phyloP scores from a whole-genome alignment of 768 basidiomycete species.

The Lactarius akahatsu region DNA sequence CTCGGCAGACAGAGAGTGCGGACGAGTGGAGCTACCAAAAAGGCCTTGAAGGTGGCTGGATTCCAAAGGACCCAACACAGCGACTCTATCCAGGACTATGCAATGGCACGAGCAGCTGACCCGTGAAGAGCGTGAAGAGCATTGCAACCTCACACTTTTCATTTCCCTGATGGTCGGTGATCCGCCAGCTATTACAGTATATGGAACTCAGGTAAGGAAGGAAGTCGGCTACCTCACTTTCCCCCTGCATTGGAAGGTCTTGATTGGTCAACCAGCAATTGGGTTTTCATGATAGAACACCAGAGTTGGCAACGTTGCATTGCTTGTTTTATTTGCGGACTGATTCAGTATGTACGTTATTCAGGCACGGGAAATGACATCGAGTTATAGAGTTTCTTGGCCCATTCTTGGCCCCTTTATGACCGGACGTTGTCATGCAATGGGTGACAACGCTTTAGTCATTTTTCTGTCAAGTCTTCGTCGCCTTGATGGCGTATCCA shows the following conservation, averaged over 20 bases:
- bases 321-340: neutral
- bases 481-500: neutral
- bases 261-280: neutral
- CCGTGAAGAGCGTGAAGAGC: neutral
- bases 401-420: neutral
- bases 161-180: neutral
- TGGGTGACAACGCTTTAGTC: neutral
- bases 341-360: neutral
- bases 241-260: neutral
- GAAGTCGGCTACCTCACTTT: neutral
- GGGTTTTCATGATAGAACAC: neutral
- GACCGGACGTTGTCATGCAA: neutral
- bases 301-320: neutral
- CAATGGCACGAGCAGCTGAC: constrained; percentile 21
- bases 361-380: neutral
- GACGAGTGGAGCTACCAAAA: constrained; percentile 78
- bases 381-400: neutral
- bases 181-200: neutral
- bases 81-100: constrained; percentile 66
- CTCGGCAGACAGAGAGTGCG: constrained; percentile 55
- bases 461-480: neutral
- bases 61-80: constrained; percentile 67
- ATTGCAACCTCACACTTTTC: neutral
- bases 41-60: constrained; percentile 75
- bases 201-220: neutral